Evolutionary conservation across 257 asterid species (phyloP), one percentile per base, ranked within the genome.

Genomic region (Nicotiana sylvestris): DNA sequence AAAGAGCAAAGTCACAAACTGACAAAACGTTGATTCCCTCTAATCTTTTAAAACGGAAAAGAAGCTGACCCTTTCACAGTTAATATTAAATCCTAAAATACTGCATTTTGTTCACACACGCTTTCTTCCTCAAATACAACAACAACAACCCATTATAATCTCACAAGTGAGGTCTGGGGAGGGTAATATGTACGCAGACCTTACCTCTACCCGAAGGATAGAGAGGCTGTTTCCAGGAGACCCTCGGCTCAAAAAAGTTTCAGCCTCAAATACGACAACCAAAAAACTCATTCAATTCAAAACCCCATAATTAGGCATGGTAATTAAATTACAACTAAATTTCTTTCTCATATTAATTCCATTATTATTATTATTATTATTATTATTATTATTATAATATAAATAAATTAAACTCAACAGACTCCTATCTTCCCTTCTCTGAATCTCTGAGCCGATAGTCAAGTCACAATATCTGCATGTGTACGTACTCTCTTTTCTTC

Each of bases 381-480:
- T 4, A 33, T 3, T 66, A 60, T 58, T 18, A 15, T 11, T 29
- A 9, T 21, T 66, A 66, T 27, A 3, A 27, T 27, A 27, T 66
- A 43, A 43, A 43, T 2, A 43, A 43, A 43, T 43, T 8, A 43
- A n/a, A 81, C 76, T 80, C 49, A 83, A 78, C n/a, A 51, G 58
- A 86, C 77, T 83, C 79, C 27, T 25, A 29, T 29, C 18, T 66
- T 55, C 39, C 49, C 56, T 10, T 25, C 30, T 84, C 80, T 67
- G 78, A 76, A 79, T 83, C 77, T 87, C 86, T 85, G 92, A 90
- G 88, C 95, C 91, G 84, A 81, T 86, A 79, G 88, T 89, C 80
- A 62, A 86, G 90, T 91, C 97, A 89, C 92, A 88, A 88, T 87
- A 85, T 87, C 88, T 91, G 92, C 94, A 89, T 92, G 93, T 87